A percentile compares a stretch with the other conserved stretches of the same genome.
These are phyloP conservation scores for Dioszegia aurantiaca DNA, from an alignment of 768 basidiomycete genomes.

Conservation along the genomic window DNA sequence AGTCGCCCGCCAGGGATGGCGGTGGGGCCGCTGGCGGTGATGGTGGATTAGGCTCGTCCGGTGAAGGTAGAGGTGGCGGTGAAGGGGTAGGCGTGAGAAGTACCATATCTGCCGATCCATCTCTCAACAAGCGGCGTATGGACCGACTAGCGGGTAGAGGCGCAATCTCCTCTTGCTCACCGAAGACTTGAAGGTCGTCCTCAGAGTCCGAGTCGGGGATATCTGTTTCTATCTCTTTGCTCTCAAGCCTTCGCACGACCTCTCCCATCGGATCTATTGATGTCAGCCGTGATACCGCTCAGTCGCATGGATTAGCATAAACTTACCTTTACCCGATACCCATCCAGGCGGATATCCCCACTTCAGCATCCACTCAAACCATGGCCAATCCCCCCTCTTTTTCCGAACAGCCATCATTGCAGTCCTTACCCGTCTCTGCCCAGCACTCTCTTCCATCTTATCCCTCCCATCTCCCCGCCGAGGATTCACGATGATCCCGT, in stretches of 20 bases:
- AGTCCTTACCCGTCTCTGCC: background rate
- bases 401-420: constrained; percentile 1
- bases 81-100: background rate
- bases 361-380: constrained; percentile 30
- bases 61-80: background rate
- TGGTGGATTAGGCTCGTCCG: no score
- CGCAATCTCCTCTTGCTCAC: constrained; percentile 11
- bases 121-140: background rate
- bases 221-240: constrained; percentile 4
- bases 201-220: constrained; percentile 15
- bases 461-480: background rate
- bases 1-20: background rate
- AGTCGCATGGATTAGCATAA: background rate
- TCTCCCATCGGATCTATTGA: constrained; percentile 35
- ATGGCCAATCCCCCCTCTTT: constrained; percentile 28
- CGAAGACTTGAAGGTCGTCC: constrained; percentile 27
- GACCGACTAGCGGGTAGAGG: constrained; percentile 6
- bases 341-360: constrained; percentile 48
- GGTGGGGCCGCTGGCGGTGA: background rate
- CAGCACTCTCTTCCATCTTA: constrained; percentile 4
- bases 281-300: background rate
- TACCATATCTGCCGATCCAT: constrained; percentile 7
- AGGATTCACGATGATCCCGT: constrained; percentile 3
- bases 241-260: constrained; percentile 18
- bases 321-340: constrained; percentile 33